These are phyloP conservation scores for Przewalskia tangutica DNA, from an alignment of 257 asterid genomes.

Conservation along the genomic window DNA sequence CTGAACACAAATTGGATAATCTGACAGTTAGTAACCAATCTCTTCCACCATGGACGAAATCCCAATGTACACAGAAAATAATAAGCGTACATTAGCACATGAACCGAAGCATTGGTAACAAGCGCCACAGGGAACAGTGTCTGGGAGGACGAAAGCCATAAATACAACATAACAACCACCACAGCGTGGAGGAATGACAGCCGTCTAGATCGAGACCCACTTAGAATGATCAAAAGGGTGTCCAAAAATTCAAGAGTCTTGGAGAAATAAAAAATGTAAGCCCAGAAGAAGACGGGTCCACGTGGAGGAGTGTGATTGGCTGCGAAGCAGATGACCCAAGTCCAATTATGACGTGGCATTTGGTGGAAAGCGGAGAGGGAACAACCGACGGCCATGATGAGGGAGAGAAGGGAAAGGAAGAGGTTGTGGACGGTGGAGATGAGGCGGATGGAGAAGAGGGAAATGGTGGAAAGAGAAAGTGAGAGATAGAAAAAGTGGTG, in stretches of 20 bases:
- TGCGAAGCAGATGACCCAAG: conserved; percentile 84
- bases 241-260: conserved; percentile 75
- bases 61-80: conserved; percentile 62
- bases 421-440: conserved; percentile 71
- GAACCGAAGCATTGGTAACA: conserved; percentile 77
- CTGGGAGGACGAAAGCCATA: conserved; percentile 65
- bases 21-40: conserved; percentile 69
- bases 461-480: conserved; percentile 42
- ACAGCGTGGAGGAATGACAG: conserved; percentile 77
- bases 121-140: conserved; percentile 84
- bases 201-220: conserved; percentile 47
- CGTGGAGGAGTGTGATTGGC: conserved; percentile 34
- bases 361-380: conserved; percentile 60
- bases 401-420: conserved; percentile 61
- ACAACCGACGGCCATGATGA: conserved; percentile 64
- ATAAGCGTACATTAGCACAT: conserved; percentile 86
- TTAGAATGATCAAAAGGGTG: conserved; percentile 48
- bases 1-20: conserved; percentile 74
- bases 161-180: conserved; percentile 72
- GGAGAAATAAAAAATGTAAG: conserved; percentile 73
- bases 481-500: conserved; percentile 44
- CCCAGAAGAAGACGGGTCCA: conserved; percentile 88
- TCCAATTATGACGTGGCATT: conserved; percentile 35
- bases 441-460: conserved; percentile 46
- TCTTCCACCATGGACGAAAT: conserved; percentile 77